Evolutionary conservation across 1,284 basidiomycete species (phyloP).

Genomic region (Schizophyllum commune): DNA sequence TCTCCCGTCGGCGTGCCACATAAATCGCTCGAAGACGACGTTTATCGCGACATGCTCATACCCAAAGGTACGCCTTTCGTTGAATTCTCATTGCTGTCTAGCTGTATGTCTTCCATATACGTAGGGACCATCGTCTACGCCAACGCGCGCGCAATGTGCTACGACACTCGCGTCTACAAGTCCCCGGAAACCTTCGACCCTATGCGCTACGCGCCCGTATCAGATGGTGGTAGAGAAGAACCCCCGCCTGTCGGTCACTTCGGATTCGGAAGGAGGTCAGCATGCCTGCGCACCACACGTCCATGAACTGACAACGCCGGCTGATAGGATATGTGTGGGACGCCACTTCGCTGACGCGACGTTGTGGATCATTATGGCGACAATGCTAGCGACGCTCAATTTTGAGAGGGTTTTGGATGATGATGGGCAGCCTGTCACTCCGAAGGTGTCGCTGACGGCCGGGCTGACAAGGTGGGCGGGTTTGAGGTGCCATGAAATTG

Average conservation of each 20-base stretch:
- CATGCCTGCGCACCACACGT: background rate
- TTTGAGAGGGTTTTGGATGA: slow-evolving; percentile 25
- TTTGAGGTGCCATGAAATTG: no score
- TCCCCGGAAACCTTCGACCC: slow-evolving; percentile 24
- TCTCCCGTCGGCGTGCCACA: slow-evolving; percentile 14
- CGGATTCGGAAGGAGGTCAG: slow-evolving; percentile 11
- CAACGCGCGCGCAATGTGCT: slow-evolving; percentile 23
- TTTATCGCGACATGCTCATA: slow-evolving; percentile 17
- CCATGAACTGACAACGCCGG: background rate
- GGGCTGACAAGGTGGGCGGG: slow-evolving; percentile 5
- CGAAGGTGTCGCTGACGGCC: slow-evolving; percentile 8
- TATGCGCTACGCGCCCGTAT: slow-evolving; percentile 21
- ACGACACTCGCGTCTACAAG: slow-evolving; percentile 20
- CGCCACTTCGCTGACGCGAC: slow-evolving; percentile 18
- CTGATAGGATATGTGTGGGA: no score
- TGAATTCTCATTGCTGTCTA: background rate
- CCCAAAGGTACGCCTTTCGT: slow-evolving; percentile 14
- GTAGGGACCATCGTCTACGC: background rate
- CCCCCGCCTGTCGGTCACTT: slow-evolving; percentile 3
- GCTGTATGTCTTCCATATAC: background rate
- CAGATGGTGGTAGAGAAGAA: slow-evolving; percentile 10
- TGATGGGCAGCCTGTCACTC: slow-evolving; percentile 23
- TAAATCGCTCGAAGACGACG: slow-evolving; percentile 14
- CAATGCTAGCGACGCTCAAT: slow-evolving; percentile 28
- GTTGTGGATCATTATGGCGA: slow-evolving; percentile 30